phyloP scores from a whole-genome alignment of 2,329 filamentous ascomycete genomes.

The Microsporum canis region DNA sequence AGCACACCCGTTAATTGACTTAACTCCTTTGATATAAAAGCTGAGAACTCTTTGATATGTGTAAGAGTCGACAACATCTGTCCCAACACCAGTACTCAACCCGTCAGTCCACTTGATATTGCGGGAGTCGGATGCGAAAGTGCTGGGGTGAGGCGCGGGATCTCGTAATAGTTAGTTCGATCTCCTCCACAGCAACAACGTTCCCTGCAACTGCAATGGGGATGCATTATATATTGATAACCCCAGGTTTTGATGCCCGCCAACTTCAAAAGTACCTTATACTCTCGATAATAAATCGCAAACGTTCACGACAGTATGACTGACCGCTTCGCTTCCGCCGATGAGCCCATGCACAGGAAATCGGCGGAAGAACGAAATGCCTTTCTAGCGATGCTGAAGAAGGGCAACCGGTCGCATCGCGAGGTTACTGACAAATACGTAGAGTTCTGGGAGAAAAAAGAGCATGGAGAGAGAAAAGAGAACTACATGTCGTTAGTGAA shows the following conservation, averaged over 20 bases:
- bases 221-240: neutral
- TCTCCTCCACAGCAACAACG: neutral
- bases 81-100: neutral
- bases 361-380: conserved; percentile 61
- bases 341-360: conserved; percentile 54
- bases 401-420: conserved; percentile 67
- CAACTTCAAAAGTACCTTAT: neutral
- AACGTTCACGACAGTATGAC: neutral
- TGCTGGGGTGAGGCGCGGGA: neutral
- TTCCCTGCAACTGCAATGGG: neutral
- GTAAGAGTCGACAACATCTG: too few relatives aligned
- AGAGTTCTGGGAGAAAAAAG: conserved; percentile 89
- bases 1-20: neutral
- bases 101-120: neutral
- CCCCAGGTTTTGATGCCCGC: neutral
- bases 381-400: conserved; percentile 71
- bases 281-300: neutral
- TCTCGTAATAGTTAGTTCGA: neutral
- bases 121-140: neutral
- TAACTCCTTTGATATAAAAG: neutral
- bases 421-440: conserved; percentile 84
- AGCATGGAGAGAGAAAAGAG: conserved; percentile 57
- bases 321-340: neutral
- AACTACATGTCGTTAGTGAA: conserved; percentile 89
- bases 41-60: too few relatives aligned